Percentiles rank a stretch among this genome's conserved stretches.
Evolutionary conservation across 1,284 basidiomycete species (phyloP).

Genomic region (Microbotryum intermedium): DNA sequence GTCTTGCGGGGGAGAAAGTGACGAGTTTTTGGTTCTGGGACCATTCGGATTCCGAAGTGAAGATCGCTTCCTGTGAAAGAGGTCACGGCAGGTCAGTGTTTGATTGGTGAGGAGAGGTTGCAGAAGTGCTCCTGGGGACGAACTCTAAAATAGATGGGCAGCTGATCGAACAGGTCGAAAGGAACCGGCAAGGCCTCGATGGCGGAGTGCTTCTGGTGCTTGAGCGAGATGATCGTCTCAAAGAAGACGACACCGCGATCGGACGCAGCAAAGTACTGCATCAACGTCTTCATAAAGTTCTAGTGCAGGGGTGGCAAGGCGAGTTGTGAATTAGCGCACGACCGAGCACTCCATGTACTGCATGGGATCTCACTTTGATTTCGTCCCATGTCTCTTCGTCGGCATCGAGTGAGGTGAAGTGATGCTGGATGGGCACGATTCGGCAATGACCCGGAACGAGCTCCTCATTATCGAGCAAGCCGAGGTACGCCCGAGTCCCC

Average conservation of each 20-base stretch:
- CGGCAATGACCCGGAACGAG: constrained; percentile 80
- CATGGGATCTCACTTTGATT: constrained; percentile 56
- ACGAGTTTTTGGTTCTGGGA: constrained; percentile 95
- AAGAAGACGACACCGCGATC: constrained; percentile 87
- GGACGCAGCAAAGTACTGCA: constrained; percentile 76
- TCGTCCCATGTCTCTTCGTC: constrained; percentile 99
- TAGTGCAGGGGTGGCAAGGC: constrained; percentile 37
- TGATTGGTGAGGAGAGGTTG: neutral
- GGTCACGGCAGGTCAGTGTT: neutral
- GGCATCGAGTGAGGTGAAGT: constrained; percentile 79
- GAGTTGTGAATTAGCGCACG: neutral
- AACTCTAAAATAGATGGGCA: constrained; percentile 90
- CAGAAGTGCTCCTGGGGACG: constrained; percentile 20
- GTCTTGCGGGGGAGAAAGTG: constrained; percentile 67
- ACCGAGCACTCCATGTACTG: neutral
- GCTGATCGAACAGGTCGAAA: constrained; percentile 68
- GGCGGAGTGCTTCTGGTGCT: constrained; percentile 77
- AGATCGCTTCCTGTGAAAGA: constrained; percentile 68
- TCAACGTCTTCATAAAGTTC: constrained; percentile 99
- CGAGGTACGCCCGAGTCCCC: constrained; percentile 81
- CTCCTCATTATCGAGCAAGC: constrained; percentile 76
- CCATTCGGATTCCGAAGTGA: constrained; percentile 89
- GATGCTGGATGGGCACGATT: constrained; percentile 93
- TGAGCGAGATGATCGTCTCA: constrained; percentile 82
- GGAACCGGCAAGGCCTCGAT: constrained; percentile 87